A percentile compares a stretch with the other conserved stretches of the same genome.
Evolutionary conservation across 805 yeast species (phyloP).

Genomic region (Dipodascopsis tothii): DNA sequence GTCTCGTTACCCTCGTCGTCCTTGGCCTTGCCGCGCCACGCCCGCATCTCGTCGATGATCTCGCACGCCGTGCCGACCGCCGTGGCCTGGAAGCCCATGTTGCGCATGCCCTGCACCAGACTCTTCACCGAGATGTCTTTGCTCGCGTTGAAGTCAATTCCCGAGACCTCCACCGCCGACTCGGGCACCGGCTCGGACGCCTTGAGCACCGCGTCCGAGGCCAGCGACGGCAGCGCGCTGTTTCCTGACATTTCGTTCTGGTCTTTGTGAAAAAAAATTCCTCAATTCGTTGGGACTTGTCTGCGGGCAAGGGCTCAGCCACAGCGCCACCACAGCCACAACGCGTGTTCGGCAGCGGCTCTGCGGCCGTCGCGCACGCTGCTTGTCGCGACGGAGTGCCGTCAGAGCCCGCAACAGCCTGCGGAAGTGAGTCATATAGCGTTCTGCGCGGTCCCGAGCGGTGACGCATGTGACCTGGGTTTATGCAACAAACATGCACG

Average conservation of each 20-base stretch:
- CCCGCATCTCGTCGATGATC: slow-evolving; percentile 83
- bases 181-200: slow-evolving; percentile 81
- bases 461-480: no score
- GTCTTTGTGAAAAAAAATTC: no score
- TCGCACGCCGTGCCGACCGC: slow-evolving; percentile 83
- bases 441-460: no score
- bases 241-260: neutral
- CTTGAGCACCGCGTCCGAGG: slow-evolving; percentile 86
- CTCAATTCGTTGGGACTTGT: no score
- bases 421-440: no score
- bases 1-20: slow-evolving; percentile 8
- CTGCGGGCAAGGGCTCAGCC: no score
- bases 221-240: slow-evolving; percentile 33
- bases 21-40: slow-evolving; percentile 69
- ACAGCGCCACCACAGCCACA: no score
- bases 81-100: slow-evolving; percentile 96
- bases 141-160: slow-evolving; percentile 81
- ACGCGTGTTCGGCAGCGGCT: no score
- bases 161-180: slow-evolving; percentile 68
- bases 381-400: no score
- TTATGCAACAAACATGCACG: no score
- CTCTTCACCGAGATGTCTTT: slow-evolving; percentile 72
- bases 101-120: slow-evolving; percentile 72
- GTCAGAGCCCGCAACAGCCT: no score
- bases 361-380: no score